Base-by-base conservation (phyloP, 2,329 filamentous ascomycete species). In the Ustilaginoidea virens region DNA sequence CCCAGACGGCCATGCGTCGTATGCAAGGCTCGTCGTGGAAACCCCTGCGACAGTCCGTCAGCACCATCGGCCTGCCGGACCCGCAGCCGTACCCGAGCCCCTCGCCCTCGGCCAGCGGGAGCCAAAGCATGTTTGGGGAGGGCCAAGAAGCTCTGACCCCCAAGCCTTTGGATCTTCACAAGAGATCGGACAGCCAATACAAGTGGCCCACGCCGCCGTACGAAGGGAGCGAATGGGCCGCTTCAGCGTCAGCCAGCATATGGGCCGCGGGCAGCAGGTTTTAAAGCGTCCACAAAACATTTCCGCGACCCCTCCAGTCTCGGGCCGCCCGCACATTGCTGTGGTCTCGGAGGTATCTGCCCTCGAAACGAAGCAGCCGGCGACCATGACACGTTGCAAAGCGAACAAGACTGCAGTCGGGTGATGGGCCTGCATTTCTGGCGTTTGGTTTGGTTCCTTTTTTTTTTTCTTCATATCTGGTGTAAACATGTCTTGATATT, bases 121-220 rank as follows among this genome's bases (percentile, higher is more conserved):
- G 85, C 46, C 68, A 73, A 29, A 66, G 79, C 17, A 64, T 79
- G 17, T 92, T 87, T 48, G 69, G 71, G n/a, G 71, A 75, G 20
- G 63, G 66, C 16, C 62, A 69, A 20, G 67, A 74, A 44, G 60
- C 60, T 1, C 52, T 74, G 19, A 68, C 76, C 2, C 71, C 77
- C 7, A 81, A 78, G 51, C 80, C 81, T 8, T 53, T 86, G 37
- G 68, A 80, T 39, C 72, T 81, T 31, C 62, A 65, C 44, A 71
- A 72, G 47, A 66, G 69, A 60, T 44, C 58, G 1, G 49, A 54
- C 9, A 56, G 43, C 13, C 57, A 67, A 36, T 61, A 69, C 44
- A 90, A 93, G 56, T 94, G 86, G 79, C 87, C 86, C 3, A 96
- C 90, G 11, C 90, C 90, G 14, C 87, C 90, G 4, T 93, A 94